A percentile compares a stretch with the other conserved stretches of the same genome.
phyloP scores from a whole-genome alignment of 225 moss, liverwort and hornwort species.

The Antitrichia curtipendula region DNA sequence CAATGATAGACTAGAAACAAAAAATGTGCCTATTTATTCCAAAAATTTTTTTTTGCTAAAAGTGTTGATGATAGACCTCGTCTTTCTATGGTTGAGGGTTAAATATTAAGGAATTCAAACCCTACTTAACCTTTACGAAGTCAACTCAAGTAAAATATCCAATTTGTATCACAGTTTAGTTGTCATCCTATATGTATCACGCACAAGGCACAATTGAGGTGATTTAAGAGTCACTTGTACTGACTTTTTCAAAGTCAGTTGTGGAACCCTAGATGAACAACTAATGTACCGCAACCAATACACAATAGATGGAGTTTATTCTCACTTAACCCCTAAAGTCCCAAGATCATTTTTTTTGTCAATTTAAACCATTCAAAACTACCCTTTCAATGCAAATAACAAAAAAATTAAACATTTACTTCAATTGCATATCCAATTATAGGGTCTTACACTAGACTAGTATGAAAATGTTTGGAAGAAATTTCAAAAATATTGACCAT shows the following conservation, averaged over 20 bases:
- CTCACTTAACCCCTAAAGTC: rapidly evolving
- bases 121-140: not conserved
- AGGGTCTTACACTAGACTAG: not conserved
- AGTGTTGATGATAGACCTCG: not conserved
- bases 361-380: not conserved
- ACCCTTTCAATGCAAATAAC: not conserved
- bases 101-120: not conserved
- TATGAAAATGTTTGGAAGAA: not conserved
- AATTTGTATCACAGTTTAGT: not conserved
- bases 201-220: not conserved
- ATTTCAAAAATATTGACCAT: not conserved
- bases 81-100: not conserved
- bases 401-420: not conserved
- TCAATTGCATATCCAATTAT: not conserved
- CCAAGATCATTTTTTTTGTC: not conserved
- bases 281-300: not conserved
- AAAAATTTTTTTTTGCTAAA: not conserved
- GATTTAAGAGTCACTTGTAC: not conserved
- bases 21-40: not conserved
- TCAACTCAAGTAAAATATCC: too few relatives aligned
- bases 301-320: not conserved
- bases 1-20: not conserved
- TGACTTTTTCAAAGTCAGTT: not conserved
- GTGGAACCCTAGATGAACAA: not conserved
- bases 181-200: not conserved